Evolutionary conservation across 1,284 basidiomycete genomes (phyloP), one percentile per base, ranked within the genome.

Genomic region (Apiotrichum gamsii): DNA sequence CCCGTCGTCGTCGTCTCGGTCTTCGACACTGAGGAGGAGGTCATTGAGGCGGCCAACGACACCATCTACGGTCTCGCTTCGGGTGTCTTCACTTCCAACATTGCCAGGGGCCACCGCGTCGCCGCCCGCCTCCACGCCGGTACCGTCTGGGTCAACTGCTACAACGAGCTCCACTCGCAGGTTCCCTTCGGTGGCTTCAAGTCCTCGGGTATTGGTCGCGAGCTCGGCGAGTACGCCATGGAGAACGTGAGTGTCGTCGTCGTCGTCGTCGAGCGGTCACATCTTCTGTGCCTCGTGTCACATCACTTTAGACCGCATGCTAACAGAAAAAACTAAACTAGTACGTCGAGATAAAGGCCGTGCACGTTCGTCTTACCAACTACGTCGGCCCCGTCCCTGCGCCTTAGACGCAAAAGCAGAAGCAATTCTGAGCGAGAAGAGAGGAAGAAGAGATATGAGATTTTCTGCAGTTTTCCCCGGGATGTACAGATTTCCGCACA

Each of bases 151-250:
- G 71, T 87, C 60, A 91, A 93, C 76, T 85, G 81, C 55, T 77
- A 78, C 59, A 87, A 87, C 73, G 74, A 77, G 62, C 69, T 86
- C 16, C 72, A 84, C 63, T 68, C 80, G 8, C 76, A 78, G 45
- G 75, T 87, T 31, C 85, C 88, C 1, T 93, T 93, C 70, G 89
- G 90, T 53, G 90, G 90, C 25, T 93, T 79, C 80, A 94, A 93
- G 79, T 9, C 3, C n/a, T 21, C 10, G 19, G 50, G 51, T 20
- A 42, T 53, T 21, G 51, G 51, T n/a, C 51, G 51, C 30, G 51
- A 53, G 40, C 40, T 55, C 33, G 90, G 89, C 39, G 81, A 89
- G 64, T 87, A 89, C 67, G 89, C 87, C 1, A 65, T 91, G 44
- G 67, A 40, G 37, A 45, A 45, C 43, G 39, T 39, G 11, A 30